These are phyloP conservation scores for Pythium sp. DNA, from an alignment of 352 stramenopile genomes.

Conservation along the genomic window DNA sequence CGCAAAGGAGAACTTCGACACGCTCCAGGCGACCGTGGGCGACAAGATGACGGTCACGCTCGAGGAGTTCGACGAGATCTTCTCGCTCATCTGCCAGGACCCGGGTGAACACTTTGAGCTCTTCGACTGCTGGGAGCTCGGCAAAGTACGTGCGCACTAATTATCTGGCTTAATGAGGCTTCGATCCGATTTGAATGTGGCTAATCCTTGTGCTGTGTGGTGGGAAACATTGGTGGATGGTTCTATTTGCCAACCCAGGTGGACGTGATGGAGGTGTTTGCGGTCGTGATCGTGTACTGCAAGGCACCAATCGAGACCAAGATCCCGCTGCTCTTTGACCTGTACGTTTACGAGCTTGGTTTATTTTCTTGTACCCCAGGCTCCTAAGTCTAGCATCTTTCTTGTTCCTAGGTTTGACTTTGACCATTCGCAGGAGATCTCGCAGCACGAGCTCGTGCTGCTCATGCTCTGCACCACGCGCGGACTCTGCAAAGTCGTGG, in stretches of 20 bases:
- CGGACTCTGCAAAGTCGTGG: slow-evolving; percentile 69
- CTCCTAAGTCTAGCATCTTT: too few relatives aligned
- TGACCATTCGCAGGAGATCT: slow-evolving; percentile 69
- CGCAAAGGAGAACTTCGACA: slow-evolving; percentile 62
- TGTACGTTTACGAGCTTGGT: slow-evolving; percentile 25
- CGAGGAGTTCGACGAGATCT: slow-evolving; percentile 78
- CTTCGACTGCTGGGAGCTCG: slow-evolving; percentile 57
- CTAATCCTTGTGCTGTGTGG: too few relatives aligned
- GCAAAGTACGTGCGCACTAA: slow-evolving; percentile 32
- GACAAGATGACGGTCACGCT: slow-evolving; percentile 77
- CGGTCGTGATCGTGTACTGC: slow-evolving; percentile 74
- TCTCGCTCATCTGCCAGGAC: slow-evolving; percentile 73
- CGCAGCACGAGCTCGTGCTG: slow-evolving; percentile 57
- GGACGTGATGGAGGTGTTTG: slow-evolving; percentile 73
- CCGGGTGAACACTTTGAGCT: slow-evolving; percentile 64
- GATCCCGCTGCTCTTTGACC: slow-evolving; percentile 64
- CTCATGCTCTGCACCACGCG: slow-evolving; percentile 71
- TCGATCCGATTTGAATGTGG: too few relatives aligned
- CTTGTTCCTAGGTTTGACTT: slow-evolving; percentile 59
- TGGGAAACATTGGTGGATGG: too few relatives aligned
- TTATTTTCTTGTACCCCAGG: not conserved
- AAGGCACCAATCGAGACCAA: slow-evolving; percentile 62
- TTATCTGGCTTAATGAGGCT: too few relatives aligned
- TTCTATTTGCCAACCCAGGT: slow-evolving; percentile 27
- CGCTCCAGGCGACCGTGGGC: slow-evolving; percentile 53